phyloP scores from a whole-genome alignment of 164 flowering plant species.

The Stephania yunnanensis region DNA sequence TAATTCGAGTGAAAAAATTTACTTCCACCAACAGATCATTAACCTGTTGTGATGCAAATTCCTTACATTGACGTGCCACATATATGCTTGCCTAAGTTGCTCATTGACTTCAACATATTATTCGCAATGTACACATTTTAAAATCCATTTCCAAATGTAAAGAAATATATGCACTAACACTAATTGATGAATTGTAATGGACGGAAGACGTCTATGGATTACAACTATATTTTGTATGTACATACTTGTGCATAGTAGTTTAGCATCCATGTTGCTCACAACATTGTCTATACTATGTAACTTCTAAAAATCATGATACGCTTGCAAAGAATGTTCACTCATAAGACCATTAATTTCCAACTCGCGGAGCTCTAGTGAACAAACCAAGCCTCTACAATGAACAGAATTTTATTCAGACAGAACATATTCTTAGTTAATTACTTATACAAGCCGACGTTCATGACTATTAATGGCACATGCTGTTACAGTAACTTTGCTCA shows the following conservation, averaged over 20 bases:
- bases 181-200: background rate
- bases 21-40: background rate
- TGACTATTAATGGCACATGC: too few relatives aligned
- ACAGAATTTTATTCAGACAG: too few relatives aligned
- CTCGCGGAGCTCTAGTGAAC: background rate
- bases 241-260: background rate
- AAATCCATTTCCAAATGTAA: background rate
- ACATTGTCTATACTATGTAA: too few relatives aligned
- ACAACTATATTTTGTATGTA: background rate
- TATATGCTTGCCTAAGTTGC: background rate
- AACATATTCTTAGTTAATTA: too few relatives aligned
- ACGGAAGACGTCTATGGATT: background rate
- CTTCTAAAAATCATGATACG: background rate
- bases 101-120: background rate
- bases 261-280: background rate
- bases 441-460: too few relatives aligned
- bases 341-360: background rate
- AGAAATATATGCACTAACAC: background rate
- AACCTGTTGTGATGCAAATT: background rate
- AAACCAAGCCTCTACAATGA: background rate
- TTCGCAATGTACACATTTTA: background rate
- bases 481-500: too few relatives aligned
- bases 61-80: background rate
- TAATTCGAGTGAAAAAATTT: background rate
- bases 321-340: background rate